Conservation (phyloP, 441 rosid genomes). For the Gossypium trilobum region DNA sequence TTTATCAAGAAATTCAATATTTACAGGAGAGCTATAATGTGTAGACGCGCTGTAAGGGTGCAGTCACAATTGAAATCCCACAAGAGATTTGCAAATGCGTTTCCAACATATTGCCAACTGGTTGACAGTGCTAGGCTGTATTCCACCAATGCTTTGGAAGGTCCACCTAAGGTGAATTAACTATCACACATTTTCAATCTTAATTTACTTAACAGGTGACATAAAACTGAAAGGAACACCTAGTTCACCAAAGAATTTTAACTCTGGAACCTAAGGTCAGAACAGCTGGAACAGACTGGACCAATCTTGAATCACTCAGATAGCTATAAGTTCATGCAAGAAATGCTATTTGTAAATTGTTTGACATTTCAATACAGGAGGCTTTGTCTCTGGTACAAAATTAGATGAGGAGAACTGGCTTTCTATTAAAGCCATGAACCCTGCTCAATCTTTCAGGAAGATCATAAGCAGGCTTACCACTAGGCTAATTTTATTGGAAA, state of each 20-base stretch:
- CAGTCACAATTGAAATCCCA: constrained; percentile 82
- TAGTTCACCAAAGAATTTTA: neutral
- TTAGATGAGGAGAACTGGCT: neutral
- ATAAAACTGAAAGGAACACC: neutral
- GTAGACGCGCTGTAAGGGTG: constrained; percentile 89
- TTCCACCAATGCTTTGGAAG: constrained; percentile 77
- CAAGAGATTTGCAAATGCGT: constrained; percentile 88
- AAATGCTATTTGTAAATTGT: neutral
- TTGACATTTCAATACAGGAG: neutral
- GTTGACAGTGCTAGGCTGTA: constrained; percentile 86
- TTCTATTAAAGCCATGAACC: neutral
- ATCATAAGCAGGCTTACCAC: neutral
- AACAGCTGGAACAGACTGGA: neutral
- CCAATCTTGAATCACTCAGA: neutral
- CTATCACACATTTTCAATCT: neutral
- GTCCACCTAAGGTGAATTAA: constrained; percentile 72
- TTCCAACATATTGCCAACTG: constrained; percentile 64
- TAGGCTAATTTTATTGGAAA: neutral
- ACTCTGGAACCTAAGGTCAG: neutral
- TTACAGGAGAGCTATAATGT: constrained; percentile 86
- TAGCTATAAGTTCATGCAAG: neutral
- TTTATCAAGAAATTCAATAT: neutral
- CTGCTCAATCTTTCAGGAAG: neutral
- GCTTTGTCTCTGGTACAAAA: neutral
- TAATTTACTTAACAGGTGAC: neutral